These are phyloP conservation scores for Leishmania lainsoni DNA, from an alignment of 208 protist genomes.

Conservation along the genomic window DNA sequence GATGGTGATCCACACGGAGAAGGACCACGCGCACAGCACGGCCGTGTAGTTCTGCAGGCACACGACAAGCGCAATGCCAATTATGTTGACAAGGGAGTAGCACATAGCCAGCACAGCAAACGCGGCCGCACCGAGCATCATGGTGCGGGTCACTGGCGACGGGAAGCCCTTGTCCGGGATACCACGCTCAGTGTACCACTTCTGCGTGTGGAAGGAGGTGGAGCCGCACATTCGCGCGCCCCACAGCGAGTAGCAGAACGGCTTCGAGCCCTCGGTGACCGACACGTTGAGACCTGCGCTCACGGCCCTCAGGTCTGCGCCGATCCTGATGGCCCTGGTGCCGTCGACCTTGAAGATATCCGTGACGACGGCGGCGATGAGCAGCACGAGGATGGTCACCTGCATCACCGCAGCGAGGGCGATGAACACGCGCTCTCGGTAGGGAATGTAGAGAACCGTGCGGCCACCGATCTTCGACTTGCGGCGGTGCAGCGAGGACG, in stretches of 20 bases:
- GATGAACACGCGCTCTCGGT: conserved; percentile 23
- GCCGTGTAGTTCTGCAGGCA: conserved; percentile 29
- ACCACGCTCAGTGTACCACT: conserved; percentile 18
- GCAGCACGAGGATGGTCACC: conserved; percentile 22
- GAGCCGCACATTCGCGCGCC: conserved; percentile 22
- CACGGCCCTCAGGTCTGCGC: conserved; percentile 15
- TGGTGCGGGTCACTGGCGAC: conserved; percentile 14
- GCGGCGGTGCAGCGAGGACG: conserved; percentile 28
- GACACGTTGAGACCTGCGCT: conserved; percentile 14
- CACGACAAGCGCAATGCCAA: conserved; percentile 20
- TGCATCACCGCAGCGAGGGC: conserved; percentile 13
- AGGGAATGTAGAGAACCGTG: conserved; percentile 26
- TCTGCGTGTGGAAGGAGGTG: conserved; percentile 11
- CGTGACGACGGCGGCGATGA: conserved; percentile 21
- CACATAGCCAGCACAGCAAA: conserved; percentile 23
- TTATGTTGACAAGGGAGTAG: conserved; percentile 29
- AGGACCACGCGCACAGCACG: conserved; percentile 34
- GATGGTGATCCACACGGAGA: conserved; percentile 33
- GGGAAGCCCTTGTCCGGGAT: conserved; percentile 17
- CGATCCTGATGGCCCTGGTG: conserved; percentile 17
- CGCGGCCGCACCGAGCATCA: conserved; percentile 28
- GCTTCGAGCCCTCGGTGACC: conserved; percentile 23
- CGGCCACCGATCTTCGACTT: conserved; percentile 24
- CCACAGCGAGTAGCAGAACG: conserved; percentile 35
- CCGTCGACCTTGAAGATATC: conserved; percentile 29